A percentile compares a stretch with the other conserved stretches of the same genome.
Conservation (phyloP, 495 filamentous ascomycete species). For the Xylaria grammica region DNA sequence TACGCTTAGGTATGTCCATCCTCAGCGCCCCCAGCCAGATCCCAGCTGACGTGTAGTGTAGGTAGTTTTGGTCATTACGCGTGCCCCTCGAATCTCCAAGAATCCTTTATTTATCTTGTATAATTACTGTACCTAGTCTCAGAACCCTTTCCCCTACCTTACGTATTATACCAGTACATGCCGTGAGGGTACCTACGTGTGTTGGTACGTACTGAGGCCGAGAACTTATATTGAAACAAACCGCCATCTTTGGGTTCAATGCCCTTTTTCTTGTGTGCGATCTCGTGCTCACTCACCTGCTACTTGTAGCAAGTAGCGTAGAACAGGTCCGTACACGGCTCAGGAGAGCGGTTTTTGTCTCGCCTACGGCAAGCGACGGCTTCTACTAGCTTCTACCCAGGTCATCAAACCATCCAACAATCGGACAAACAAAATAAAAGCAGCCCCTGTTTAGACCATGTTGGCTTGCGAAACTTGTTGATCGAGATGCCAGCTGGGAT, state of each 20-base stretch:
- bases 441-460: background rate
- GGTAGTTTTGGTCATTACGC: slow-evolving; percentile 14
- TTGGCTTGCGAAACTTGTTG: slow-evolving; percentile 1
- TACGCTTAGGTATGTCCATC: background rate
- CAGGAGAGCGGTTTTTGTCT: background rate
- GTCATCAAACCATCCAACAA: background rate
- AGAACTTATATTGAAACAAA: no score
- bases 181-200: background rate
- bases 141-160: slow-evolving; percentile 3
- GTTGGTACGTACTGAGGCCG: background rate
- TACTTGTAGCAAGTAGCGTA: background rate
- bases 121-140: slow-evolving; percentile 6
- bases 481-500: slow-evolving; percentile 20
- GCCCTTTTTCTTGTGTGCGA: no score
- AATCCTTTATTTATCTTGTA: background rate
- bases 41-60: slow-evolving; percentile 4
- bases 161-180: background rate
- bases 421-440: background rate
- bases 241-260: no score
- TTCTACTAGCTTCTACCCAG: background rate
- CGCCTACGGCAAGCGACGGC: slow-evolving; percentile 6
- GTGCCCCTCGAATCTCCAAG: slow-evolving; percentile 17
- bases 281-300: background rate
- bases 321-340: no score
- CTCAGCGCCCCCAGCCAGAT: slow-evolving; percentile 5